These are phyloP conservation scores for Oryza rufipogon DNA, from an alignment of 176 grass and related monocot genomes.

Conservation along the genomic window DNA sequence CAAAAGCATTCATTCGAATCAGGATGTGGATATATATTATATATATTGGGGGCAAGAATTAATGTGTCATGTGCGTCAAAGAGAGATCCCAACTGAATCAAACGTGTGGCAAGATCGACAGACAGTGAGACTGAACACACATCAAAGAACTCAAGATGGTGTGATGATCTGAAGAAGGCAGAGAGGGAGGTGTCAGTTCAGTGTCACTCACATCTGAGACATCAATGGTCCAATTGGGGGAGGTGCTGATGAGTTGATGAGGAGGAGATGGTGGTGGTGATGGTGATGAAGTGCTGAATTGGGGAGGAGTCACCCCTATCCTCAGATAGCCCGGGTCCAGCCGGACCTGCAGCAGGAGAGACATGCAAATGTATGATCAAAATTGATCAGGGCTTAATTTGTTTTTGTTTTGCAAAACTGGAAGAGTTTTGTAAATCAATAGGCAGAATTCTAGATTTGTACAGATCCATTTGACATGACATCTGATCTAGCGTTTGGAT, in stretches of 20 bases:
- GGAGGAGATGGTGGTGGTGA: background rate
- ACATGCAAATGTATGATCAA: background rate
- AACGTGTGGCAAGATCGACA: background rate
- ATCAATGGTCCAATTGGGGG: slow-evolving; percentile 53
- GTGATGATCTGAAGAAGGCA: background rate
- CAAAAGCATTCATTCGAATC: background rate
- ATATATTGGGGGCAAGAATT: background rate
- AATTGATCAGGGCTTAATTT: slow-evolving; percentile 4
- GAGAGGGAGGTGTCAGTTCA: background rate
- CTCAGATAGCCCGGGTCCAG: slow-evolving; percentile 33
- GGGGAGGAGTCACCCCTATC: slow-evolving; percentile 35
- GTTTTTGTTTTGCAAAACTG: background rate
- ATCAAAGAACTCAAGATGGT: too few species aligned
- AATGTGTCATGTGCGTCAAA: background rate
- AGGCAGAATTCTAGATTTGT: background rate
- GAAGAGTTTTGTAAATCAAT: background rate
- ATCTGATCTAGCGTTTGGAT: background rate
- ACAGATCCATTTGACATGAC: background rate
- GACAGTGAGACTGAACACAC: background rate
- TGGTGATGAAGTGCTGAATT: background rate
- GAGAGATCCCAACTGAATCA: background rate
- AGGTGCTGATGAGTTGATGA: slow-evolving; percentile 7
- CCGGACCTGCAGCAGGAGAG: slow-evolving; percentile 41
- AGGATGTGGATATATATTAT: background rate
- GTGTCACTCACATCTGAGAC: slow-evolving; percentile 47